Conservation (phyloP, 176 grass and related monocot genomes). For the Carex cristatella region DNA sequence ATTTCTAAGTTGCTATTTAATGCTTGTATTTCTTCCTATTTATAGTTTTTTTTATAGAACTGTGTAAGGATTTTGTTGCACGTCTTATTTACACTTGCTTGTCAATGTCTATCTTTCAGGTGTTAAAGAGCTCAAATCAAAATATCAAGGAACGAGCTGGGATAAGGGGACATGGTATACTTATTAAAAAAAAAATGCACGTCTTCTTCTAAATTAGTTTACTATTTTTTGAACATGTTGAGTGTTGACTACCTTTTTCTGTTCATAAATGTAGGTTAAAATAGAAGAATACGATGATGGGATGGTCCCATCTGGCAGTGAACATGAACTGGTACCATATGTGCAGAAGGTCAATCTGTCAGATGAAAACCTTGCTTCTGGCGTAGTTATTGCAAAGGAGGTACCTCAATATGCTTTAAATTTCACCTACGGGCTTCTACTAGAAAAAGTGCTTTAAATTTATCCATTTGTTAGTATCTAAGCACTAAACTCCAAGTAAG, state of each 20-base stretch:
- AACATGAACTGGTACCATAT: not conserved
- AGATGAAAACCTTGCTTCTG: not conserved
- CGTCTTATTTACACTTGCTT: not conserved
- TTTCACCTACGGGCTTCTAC: too few relatives aligned
- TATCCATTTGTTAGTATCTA: not conserved
- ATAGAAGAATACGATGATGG: not conserved
- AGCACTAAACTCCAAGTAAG: not conserved
- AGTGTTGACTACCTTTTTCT: not conserved
- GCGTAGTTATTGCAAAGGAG: not conserved
- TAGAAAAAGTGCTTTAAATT: too few relatives aligned
- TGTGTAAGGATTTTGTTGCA: not conserved
- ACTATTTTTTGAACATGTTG: not conserved
- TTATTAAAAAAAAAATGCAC: not conserved
- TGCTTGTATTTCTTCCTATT: not conserved
- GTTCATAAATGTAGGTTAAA: not conserved
- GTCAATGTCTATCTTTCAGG: not conserved
- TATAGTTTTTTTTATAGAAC: not conserved
- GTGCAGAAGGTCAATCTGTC: not conserved
- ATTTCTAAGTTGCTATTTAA: not conserved
- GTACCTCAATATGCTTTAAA: not conserved
- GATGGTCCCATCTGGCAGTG: not conserved
- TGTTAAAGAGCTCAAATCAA: not conserved
- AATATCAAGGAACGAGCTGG: not conserved
- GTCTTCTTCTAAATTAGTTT: not conserved
- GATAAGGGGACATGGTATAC: not conserved